A percentile compares a stretch with the other conserved stretches of the same genome.
Evolutionary conservation across 2,329 filamentous ascomycete species (phyloP).

Genomic region (Aureobasidium leucospermi): DNA sequence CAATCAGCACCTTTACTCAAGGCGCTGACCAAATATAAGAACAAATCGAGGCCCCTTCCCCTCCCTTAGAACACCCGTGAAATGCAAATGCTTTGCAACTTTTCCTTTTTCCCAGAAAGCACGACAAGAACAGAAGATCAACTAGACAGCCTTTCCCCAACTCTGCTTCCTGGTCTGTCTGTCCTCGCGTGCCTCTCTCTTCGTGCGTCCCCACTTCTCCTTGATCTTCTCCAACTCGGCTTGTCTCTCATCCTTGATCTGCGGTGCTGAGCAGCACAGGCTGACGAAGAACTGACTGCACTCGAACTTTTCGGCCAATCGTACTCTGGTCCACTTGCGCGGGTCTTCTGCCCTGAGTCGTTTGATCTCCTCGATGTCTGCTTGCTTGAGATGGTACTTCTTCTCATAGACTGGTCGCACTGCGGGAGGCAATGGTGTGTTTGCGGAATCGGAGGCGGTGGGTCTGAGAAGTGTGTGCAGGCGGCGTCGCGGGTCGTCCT

Average conservation of each 20-base stretch:
- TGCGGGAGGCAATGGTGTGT: slow-evolving; percentile 32
- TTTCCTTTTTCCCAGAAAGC: neutral
- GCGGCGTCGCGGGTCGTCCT: slow-evolving; percentile 46
- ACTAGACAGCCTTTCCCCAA: slow-evolving; percentile 39
- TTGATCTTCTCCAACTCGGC: slow-evolving; percentile 47
- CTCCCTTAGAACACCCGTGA: slow-evolving; percentile 6
- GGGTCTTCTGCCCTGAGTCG: slow-evolving; percentile 48
- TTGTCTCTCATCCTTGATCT: slow-evolving; percentile 34
- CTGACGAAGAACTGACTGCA: slow-evolving; percentile 57
- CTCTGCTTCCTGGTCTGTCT: slow-evolving; percentile 50
- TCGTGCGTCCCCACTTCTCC: slow-evolving; percentile 53
- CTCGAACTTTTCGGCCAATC: slow-evolving; percentile 55
- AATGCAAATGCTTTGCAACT: slow-evolving; percentile 13
- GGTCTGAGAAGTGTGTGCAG: slow-evolving; percentile 31
- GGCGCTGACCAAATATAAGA: neutral
- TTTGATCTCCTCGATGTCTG: slow-evolving; percentile 54
- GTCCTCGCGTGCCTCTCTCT: slow-evolving; percentile 55
- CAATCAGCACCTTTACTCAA: neutral
- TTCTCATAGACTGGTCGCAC: slow-evolving; percentile 47
- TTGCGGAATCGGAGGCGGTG: slow-evolving; percentile 22
- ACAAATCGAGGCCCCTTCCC: neutral
- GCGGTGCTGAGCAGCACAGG: slow-evolving; percentile 49
- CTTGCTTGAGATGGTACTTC: slow-evolving; percentile 53
- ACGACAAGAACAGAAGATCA: neutral
- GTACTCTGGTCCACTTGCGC: slow-evolving; percentile 50